A percentile compares a stretch with the other conserved stretches of the same genome.
phyloP scores from a whole-genome alignment of 441 rosid species.

The Sinapis alba region DNA sequence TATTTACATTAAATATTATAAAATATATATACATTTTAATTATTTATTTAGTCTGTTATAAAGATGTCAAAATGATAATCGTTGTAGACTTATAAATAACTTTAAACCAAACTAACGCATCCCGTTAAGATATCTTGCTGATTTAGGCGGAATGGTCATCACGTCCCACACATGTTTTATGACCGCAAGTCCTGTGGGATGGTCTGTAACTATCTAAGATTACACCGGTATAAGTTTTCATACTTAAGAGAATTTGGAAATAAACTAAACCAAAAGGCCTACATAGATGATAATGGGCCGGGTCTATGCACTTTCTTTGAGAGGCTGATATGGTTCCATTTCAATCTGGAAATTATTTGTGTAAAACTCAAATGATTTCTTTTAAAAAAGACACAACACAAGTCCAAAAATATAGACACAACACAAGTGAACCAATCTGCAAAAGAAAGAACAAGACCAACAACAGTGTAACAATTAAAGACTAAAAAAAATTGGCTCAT shows the following conservation, averaged over 20 bases:
- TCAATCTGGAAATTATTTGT: background rate
- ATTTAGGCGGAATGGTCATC: background rate
- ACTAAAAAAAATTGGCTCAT: background rate
- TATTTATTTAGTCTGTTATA: no score
- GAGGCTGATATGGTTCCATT: background rate
- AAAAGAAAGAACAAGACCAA: conserved; percentile 12
- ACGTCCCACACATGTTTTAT: background rate
- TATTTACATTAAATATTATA: no score
- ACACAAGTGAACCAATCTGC: conserved; percentile 6
- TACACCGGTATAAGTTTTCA: background rate
- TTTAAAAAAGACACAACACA: background rate
- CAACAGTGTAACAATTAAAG: conserved; percentile 2
- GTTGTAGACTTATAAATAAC: no score
- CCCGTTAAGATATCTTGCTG: background rate
- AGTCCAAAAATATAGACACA: conserved; percentile 19
- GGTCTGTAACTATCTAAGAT: background rate
- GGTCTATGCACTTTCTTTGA: background rate
- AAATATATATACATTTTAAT: no score
- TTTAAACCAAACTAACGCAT: background rate
- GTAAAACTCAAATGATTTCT: no score
- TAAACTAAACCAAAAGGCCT: background rate
- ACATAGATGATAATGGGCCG: conserved; percentile 2
- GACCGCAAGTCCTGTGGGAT: background rate
- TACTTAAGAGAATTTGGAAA: background rate
- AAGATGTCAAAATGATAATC: no score